A percentile compares a stretch with the other conserved stretches of the same genome.
Evolutionary conservation across 192 early-diverging fungal species (phyloP).

Genomic region (Linnemannia elongata): DNA sequence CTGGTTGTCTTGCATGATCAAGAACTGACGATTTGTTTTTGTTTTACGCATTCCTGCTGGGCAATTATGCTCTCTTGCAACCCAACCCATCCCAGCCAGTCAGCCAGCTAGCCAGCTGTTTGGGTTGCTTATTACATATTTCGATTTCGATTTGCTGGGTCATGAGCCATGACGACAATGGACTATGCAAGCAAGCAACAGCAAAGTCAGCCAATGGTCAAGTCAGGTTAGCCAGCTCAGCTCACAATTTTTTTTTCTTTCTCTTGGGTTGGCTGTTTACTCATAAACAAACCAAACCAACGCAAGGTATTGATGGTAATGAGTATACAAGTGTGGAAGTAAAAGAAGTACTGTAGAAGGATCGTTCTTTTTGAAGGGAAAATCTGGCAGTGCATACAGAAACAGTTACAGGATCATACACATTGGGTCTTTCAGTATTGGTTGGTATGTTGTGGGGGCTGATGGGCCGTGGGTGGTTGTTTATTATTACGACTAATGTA

Average conservation of each 20-base stretch:
- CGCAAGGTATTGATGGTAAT: neutral
- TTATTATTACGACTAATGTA: conserved; percentile 12
- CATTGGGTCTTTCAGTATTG: neutral
- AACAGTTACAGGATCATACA: neutral
- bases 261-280: neutral
- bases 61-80: neutral
- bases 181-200: neutral
- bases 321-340: too few species aligned
- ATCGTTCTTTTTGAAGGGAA: neutral
- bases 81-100: too few species aligned
- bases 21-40: too few species aligned
- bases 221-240: neutral
- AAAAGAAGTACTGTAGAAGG: neutral
- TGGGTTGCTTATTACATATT: neutral
- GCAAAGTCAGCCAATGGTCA: neutral
- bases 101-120: too few species aligned
- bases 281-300: neutral
- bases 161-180: neutral
- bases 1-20: too few species aligned
- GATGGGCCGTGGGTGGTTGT: neutral
- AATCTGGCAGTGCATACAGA: neutral
- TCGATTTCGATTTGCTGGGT: conserved; percentile 2
- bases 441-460: conserved; percentile 4
- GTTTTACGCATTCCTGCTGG: neutral
- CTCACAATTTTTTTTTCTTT: neutral